Evolutionary conservation across 1,139 yeast species (phyloP).

Genomic region (Candida anutae): DNA sequence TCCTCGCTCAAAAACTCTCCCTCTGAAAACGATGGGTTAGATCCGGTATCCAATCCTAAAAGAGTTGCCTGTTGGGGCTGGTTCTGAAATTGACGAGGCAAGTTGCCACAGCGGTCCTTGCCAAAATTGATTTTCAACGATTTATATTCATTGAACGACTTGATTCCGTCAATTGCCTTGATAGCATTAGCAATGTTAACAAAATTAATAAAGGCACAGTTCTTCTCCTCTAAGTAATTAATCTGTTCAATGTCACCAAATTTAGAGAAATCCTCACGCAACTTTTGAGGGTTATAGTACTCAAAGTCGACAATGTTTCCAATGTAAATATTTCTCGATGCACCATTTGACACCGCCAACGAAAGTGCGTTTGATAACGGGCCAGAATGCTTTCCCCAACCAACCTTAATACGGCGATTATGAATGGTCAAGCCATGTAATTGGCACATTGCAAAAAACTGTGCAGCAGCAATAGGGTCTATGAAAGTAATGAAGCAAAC

Average conservation of each 20-base stretch:
- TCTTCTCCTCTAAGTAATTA: slow-evolving; percentile 69
- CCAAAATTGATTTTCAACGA: slow-evolving; percentile 62
- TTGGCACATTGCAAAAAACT: slow-evolving; percentile 83
- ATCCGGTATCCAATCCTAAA: slow-evolving; percentile 14
- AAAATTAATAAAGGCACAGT: slow-evolving; percentile 77
- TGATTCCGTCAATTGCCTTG: slow-evolving; percentile 62
- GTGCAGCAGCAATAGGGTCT: slow-evolving; percentile 90
- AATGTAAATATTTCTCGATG: slow-evolving; percentile 83
- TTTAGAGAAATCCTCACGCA: slow-evolving; percentile 57
- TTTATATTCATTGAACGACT: slow-evolving; percentile 32
- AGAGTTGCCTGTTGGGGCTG: slow-evolving; percentile 14
- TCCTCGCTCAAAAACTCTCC: slow-evolving; percentile 19
- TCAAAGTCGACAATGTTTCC: slow-evolving; percentile 50
- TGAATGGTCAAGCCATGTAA: slow-evolving; percentile 77
- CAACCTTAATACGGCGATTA: slow-evolving; percentile 74
- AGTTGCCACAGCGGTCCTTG: slow-evolving; percentile 87
- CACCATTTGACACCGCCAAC: slow-evolving; percentile 88
- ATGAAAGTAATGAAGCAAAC: slow-evolving; percentile 90
- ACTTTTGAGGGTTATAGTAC: slow-evolving; percentile 47
- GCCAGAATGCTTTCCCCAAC: slow-evolving; percentile 96
- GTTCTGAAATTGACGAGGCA: slow-evolving; percentile 48
- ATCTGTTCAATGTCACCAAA: slow-evolving; percentile 82
- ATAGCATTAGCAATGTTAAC: slow-evolving; percentile 77
- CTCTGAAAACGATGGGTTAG: slow-evolving; percentile 21
- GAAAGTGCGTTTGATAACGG: slow-evolving; percentile 77